Percentiles rank a stretch among this genome's conserved stretches.
Conservation (phyloP, 352 stramenopile species). For the Pythium phragmiticola region DNA sequence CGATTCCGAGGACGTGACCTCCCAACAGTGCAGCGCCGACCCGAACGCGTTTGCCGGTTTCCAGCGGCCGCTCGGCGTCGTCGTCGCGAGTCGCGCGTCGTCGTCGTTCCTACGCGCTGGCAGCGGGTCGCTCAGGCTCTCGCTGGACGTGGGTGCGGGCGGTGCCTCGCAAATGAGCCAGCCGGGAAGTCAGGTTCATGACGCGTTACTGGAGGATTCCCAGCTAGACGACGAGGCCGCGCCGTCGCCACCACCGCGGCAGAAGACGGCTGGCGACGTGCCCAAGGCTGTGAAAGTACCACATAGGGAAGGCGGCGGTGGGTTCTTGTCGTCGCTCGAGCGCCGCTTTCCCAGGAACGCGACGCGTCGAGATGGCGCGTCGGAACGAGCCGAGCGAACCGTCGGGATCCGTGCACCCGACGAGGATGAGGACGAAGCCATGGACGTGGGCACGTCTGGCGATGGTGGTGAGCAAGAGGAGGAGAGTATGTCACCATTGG, state of each 20-base stretch:
- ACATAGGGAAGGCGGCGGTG: not conserved
- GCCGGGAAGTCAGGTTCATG: slow-evolving; percentile 33
- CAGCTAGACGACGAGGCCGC: slow-evolving; percentile 38
- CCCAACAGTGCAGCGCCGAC: slow-evolving; percentile 66
- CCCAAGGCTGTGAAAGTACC: not conserved
- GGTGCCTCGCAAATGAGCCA: slow-evolving; percentile 19
- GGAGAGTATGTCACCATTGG: not conserved
- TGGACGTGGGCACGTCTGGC: not conserved
- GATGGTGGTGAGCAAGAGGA: not conserved
- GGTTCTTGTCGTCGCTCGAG: slow-evolving; percentile 14
- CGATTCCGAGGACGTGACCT: slow-evolving; percentile 38
- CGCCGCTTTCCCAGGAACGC: slow-evolving; percentile 4
- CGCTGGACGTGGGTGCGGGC: slow-evolving; percentile 27
- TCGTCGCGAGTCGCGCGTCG: slow-evolving; percentile 5
- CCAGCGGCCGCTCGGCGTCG: slow-evolving; percentile 22
- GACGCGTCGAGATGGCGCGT: not conserved
- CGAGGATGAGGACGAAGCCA: not conserved
- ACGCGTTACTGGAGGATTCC: slow-evolving; percentile 54
- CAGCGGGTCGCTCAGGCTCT: slow-evolving; percentile 27
- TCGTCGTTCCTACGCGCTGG: not conserved
- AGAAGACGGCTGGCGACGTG: not conserved
- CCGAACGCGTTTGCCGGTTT: slow-evolving; percentile 52
- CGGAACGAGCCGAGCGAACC: not conserved
- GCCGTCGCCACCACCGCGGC: not conserved
- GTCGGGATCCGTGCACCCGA: not conserved